These are phyloP conservation scores for Taphrina pruni DNA, from an alignment of 1,139 yeast genomes.

Conservation along the genomic window DNA sequence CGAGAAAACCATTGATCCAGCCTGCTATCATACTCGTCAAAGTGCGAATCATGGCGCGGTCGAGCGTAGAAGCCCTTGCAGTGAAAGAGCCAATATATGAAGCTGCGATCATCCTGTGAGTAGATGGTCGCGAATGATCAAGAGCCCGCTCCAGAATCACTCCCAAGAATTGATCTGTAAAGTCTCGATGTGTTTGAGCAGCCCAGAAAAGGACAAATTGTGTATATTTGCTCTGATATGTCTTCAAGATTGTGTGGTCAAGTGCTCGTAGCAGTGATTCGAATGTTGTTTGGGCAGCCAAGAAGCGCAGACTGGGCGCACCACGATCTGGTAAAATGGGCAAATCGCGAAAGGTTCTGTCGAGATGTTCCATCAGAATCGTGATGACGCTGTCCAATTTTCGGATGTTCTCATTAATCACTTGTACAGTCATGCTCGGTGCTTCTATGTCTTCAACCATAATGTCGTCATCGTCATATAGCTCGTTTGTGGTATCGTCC, in stretches of 20 bases:
- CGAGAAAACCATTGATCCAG: constrained; percentile 81
- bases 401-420: constrained; percentile 40
- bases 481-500: constrained; percentile 17
- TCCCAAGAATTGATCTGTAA: constrained; percentile 84
- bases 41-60: constrained; percentile 74
- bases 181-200: constrained; percentile 79
- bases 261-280: constrained; percentile 42
- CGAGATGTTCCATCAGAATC: constrained; percentile 42
- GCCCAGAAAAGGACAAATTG: constrained; percentile 84
- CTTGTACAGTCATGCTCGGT: constrained; percentile 28
- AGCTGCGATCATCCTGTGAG: constrained; percentile 82
- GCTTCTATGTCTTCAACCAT: constrained; percentile 17
- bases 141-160: constrained; percentile 83
- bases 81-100: constrained; percentile 90
- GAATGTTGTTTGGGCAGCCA: constrained; percentile 35
- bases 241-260: constrained; percentile 63
- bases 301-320: constrained; percentile 1
- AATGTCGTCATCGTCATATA: constrained; percentile 37
- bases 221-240: constrained; percentile 88
- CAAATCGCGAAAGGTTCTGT: constrained; percentile 30
- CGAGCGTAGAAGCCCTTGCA: constrained; percentile 79
- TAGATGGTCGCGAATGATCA: constrained; percentile 67
- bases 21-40: constrained; percentile 78
- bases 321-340: constrained; percentile 8
- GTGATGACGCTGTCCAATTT: constrained; percentile 43